Base-by-base conservation (phyloP, 192 early-diverging fungal genomes). In the Coemansia sp. region DNA sequence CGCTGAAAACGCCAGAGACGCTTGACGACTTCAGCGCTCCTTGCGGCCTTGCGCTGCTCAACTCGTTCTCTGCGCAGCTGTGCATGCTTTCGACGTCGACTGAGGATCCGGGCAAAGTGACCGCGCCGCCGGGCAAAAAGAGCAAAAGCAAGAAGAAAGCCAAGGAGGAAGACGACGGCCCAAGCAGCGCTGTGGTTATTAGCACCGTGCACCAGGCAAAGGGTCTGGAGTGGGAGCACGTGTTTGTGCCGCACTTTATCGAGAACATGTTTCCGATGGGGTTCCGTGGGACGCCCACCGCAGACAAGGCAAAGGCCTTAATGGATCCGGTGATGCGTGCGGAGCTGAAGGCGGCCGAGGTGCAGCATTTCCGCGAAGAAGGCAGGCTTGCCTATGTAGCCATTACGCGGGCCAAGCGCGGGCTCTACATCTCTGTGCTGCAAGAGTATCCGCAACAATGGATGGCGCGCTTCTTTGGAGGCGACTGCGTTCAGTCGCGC, bases 201-300 rank as follows among this genome's bases (percentile, higher is more conserved):
- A 70, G 66, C 30, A 83, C 76, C 0, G 73, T 83, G 66, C 81
- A 83, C 41, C 81, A 83, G 63, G 76, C 76, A 7, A 83, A 83
- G 64, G 76, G 72, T 0, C 65, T 83, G 39, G 76, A 78, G 65
- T 78, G 76, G 81, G 61, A 72, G 66, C 76, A 78, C 36, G 76
- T 78, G 7, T 83, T 78, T 66, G 21, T 83, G 10, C 76, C 76
- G 33, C 72, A 83, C n/a, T 83, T 83, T 30, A 78, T 59, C 61
- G 81, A 83, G 33, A 26, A 57, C 43, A n/a, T 83, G 38, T 78
- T 78, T 23, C 81, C 81, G 1, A 83, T 83, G 81, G 60, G 64
- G 1, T 82, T 71, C 67, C 73, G 72, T 41, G 69, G 64, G 1
- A 45, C 24, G 1, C 44, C 63, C 0, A 41, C 26, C 2, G 76